Base-by-base conservation (phyloP, 75 land plant species). In the Adiantum capillusveneris region DNA sequence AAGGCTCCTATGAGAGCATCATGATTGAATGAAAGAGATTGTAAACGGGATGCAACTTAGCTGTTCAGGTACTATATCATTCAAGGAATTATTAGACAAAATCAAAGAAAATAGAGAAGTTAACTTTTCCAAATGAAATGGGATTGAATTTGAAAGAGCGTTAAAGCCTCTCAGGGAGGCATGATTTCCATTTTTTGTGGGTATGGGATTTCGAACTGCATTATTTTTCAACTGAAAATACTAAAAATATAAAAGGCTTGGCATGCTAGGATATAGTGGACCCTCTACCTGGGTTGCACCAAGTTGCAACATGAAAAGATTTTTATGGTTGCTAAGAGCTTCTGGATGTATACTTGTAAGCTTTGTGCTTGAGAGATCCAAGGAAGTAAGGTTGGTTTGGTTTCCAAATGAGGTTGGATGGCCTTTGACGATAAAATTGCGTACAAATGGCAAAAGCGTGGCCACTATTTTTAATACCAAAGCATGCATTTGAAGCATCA, bases 271-370 rank as follows among this genome's bases (percentile, higher is more conserved):
- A 6, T 78, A 71, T 11, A 77, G 54, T 12, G 20, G 6, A 5
- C 77, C 79, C 3, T 13, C 26, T 25, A 76, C 29, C 29, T 42
- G 31, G 56, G 74, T 76, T 25, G 1, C 66, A 14, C 78, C 74
- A 22, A 76, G 60, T 30, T 76, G 50, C 30, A 76, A 34, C 16
- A 29, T 19, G 0, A 49, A 36, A 37, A 76, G 71, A 41, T 44
- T 45, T 9, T 49, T 7, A 16, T 84, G 65, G 0, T 54, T 34
- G 0, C 62, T 56, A 19, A 89, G 44, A 11, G 75, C 21, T 0
- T 53, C 27, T 9, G 96, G 96, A 62, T 89, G 74, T 13, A 63
- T 28, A 34, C 96, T 91, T 28, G 75, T 53, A 20, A 90, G 83
- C 11, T 22, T 41, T 56, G 90, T 94, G 11, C 53, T 20, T 0